These are phyloP conservation scores for Musa balbisiana DNA, from an alignment of 202 grass and related monocot species.

Conservation along the genomic window DNA sequence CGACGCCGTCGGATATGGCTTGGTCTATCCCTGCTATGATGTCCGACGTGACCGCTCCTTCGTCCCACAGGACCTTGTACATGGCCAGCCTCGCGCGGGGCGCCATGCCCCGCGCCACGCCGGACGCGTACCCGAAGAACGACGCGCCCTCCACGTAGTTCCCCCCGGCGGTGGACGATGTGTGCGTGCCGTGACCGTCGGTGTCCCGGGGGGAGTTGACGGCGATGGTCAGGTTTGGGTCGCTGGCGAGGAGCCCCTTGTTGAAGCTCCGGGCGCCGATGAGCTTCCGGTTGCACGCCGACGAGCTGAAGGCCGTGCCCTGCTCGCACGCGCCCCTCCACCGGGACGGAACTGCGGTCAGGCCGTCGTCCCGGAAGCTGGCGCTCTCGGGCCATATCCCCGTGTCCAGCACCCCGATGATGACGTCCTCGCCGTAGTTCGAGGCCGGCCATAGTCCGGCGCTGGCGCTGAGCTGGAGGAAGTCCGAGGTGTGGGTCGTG, in stretches of 20 bases:
- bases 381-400: constrained; percentile 69
- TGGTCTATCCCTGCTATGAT: constrained; percentile 57
- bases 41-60: constrained; percentile 42
- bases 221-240: constrained; percentile 38
- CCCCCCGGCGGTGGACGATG: constrained; percentile 62
- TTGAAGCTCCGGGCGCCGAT: constrained; percentile 63
- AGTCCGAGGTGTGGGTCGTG: constrained; percentile 66
- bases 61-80: constrained; percentile 67
- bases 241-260: constrained; percentile 43
- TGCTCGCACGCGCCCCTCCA: constrained; percentile 55
- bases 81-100: constrained; percentile 51
- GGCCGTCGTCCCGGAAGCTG: constrained; percentile 53
- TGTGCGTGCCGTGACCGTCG: constrained; percentile 67
- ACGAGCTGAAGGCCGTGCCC: constrained; percentile 30
- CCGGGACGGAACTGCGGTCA: constrained; percentile 34
- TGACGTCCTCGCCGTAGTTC: constrained; percentile 57
- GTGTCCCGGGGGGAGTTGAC: constrained; percentile 61
- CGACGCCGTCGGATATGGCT: constrained; percentile 56
- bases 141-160: constrained; percentile 34
- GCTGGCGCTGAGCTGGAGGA: constrained; percentile 32
- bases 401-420: constrained; percentile 66
- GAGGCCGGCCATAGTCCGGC: constrained; percentile 40
- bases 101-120: constrained; percentile 39
- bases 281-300: constrained; percentile 71
- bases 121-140: constrained; percentile 52